A percentile compares a stretch with the other conserved stretches of the same genome.
Evolutionary conservation across 805 yeast genomes (phyloP).

Genomic region (Candida namnaoensis): DNA sequence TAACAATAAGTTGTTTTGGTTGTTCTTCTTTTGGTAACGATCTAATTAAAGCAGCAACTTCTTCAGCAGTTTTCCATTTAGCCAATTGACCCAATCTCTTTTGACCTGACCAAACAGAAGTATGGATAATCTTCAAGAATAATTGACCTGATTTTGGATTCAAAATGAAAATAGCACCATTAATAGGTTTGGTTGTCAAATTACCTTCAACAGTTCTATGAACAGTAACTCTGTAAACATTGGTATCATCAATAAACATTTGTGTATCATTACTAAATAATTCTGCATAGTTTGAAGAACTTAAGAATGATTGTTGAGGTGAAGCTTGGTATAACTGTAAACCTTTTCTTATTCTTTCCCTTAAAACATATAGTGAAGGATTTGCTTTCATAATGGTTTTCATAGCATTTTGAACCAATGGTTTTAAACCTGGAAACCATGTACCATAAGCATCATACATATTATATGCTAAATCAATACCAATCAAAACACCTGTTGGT

Average conservation of each 20-base stretch:
- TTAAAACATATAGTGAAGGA: constrained; percentile 82
- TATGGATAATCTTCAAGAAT: constrained; percentile 82
- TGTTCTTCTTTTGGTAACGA: constrained; percentile 91
- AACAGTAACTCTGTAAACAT: constrained; percentile 87
- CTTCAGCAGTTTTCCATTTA: constrained; percentile 98
- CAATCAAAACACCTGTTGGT: constrained; percentile 85
- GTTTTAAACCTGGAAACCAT: constrained; percentile 95
- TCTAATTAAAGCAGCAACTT: constrained; percentile 83
- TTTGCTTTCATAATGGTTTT: constrained; percentile 89
- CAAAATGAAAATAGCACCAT: constrained; percentile 86
- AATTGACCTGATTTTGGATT: constrained; percentile 90
- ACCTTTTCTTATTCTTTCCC: constrained; percentile 93
- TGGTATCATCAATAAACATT: constrained; percentile 86
- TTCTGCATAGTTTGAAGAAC: constrained; percentile 85
- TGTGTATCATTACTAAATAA: constrained; percentile 78
- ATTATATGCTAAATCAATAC: constrained; percentile 89
- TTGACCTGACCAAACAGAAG: constrained; percentile 96
- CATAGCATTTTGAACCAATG: constrained; percentile 86
- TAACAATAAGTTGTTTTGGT: constrained; percentile 85
- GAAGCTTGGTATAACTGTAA: constrained; percentile 89
- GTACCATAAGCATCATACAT: constrained; percentile 95
- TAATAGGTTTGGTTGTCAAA: constrained; percentile 82
- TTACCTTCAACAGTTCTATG: constrained; percentile 93
- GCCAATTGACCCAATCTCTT: constrained; percentile 88
- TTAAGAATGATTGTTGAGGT: constrained; percentile 85